A percentile compares a stretch with the other conserved stretches of the same genome.
phyloP scores from a whole-genome alignment of 805 yeast genomes.

The Candida bentonensis region DNA sequence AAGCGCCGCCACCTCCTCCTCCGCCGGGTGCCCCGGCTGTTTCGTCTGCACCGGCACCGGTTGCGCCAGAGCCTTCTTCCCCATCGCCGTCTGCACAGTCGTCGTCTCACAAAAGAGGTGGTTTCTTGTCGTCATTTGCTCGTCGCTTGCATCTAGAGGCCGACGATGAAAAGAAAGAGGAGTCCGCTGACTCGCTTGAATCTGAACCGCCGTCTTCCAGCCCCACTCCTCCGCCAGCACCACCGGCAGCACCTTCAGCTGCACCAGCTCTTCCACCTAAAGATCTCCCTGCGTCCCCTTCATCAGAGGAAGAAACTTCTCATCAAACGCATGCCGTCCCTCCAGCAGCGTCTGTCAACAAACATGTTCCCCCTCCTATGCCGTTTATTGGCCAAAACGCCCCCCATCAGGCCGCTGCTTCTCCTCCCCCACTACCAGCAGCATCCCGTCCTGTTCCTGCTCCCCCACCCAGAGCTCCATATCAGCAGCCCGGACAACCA shows the following conservation, averaged over 20 bases:
- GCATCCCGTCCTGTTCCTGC: conserved; percentile 10
- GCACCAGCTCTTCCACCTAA: conserved; percentile 1
- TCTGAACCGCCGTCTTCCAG: not conserved
- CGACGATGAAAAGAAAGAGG: conserved; percentile 9
- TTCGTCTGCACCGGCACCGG: conserved; percentile 15
- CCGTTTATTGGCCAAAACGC: conserved; percentile 15
- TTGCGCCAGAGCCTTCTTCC: conserved; percentile 10
- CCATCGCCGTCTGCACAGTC: conserved; percentile 6
- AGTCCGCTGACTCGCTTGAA: conserved; percentile 19
- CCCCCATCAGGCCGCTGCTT: conserved; percentile 7
- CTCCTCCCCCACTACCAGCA: conserved; percentile 7
- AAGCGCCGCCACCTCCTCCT: conserved; percentile 25
- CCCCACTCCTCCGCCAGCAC: not conserved
- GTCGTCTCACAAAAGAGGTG: conserved; percentile 13
- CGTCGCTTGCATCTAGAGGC: not conserved
- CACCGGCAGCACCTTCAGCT: not conserved
- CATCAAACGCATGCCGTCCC: not conserved
- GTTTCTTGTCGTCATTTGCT: not conserved
- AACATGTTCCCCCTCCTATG: conserved; percentile 18
- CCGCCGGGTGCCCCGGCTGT: conserved; percentile 20
- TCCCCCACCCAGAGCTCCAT: conserved; percentile 1
- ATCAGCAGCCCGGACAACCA: not conserved
- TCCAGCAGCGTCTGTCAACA: conserved; percentile 8
- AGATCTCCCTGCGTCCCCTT: conserved; percentile 1
- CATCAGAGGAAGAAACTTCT: conserved; percentile 3